phyloP scores from a whole-genome alignment of 257 asterid genomes.

The Petunia secreta region DNA sequence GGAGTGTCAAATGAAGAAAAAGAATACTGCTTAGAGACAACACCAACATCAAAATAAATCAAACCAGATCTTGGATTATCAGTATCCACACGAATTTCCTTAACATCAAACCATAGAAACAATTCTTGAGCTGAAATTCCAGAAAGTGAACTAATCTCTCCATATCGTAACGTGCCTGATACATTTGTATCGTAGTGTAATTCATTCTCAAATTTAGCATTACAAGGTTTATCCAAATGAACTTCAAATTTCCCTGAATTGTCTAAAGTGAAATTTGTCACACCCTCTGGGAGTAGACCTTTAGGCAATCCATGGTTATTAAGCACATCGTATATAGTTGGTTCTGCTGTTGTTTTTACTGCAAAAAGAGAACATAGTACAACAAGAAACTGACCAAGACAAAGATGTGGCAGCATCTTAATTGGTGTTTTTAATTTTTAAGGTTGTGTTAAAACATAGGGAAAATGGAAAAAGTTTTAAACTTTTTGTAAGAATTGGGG shows the following conservation, averaged over 20 bases:
- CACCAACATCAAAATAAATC: slow-evolving; percentile 93
- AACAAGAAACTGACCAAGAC: slow-evolving; percentile 31
- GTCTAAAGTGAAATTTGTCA: slow-evolving; percentile 62
- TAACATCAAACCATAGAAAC: slow-evolving; percentile 93
- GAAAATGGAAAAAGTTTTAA: neutral
- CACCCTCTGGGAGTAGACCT: slow-evolving; percentile 92
- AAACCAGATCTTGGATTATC: slow-evolving; percentile 88
- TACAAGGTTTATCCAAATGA: slow-evolving; percentile 77
- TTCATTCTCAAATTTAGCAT: slow-evolving; percentile 85
- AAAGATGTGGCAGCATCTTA: slow-evolving; percentile 15
- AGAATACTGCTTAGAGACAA: slow-evolving; percentile 93
- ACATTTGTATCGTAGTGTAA: slow-evolving; percentile 74
- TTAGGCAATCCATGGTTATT: slow-evolving; percentile 74
- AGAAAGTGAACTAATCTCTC: slow-evolving; percentile 67
- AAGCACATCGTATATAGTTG: slow-evolving; percentile 73
- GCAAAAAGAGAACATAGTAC: slow-evolving; percentile 29
- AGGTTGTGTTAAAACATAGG: neutral
- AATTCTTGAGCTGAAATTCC: slow-evolving; percentile 95
- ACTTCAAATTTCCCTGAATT: slow-evolving; percentile 69
- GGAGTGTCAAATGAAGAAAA: slow-evolving; percentile 86
- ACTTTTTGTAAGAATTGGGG: neutral
- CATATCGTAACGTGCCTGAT: slow-evolving; percentile 63
- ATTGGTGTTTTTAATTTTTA: neutral
- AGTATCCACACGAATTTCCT: slow-evolving; percentile 63
- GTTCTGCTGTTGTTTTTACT: slow-evolving; percentile 26